Conservation (phyloP, 2,329 filamentous ascomycete species). For the Tolypocladium nubicola region DNA sequence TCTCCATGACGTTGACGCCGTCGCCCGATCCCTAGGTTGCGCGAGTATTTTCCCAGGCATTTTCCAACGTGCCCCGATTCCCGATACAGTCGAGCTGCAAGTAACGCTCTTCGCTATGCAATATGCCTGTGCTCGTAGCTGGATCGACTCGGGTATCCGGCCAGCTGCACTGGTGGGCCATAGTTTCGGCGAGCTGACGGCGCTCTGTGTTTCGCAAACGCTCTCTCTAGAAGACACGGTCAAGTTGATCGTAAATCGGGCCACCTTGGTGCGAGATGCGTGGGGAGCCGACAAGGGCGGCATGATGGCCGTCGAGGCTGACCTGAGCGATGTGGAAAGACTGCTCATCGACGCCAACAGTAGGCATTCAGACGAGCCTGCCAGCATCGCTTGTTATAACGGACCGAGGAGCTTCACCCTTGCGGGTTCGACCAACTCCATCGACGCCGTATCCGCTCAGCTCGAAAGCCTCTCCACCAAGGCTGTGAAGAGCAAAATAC, state of each 20-base stretch:
- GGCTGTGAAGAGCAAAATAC: constrained; percentile 20
- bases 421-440: constrained; percentile 21
- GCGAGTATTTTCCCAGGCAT: constrained; percentile 19
- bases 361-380: constrained; percentile 7
- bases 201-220: constrained; percentile 22
- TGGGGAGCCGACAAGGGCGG: constrained; percentile 25
- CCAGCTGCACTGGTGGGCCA: constrained; percentile 20
- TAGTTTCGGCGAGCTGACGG: constrained; percentile 30
- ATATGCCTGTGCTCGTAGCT: constrained; percentile 21
- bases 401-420: constrained; percentile 30
- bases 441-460: constrained; percentile 15
- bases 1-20: constrained; percentile 3
- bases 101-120: constrained; percentile 26
- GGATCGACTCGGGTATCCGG: constrained; percentile 23
- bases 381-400: constrained; percentile 35
- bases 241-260: constrained; percentile 16
- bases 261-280: constrained; percentile 15
- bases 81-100: constrained; percentile 22
- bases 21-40: constrained; percentile 6
- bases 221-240: constrained; percentile 20
- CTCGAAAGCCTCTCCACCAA: background rate
- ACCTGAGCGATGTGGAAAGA: constrained; percentile 7
- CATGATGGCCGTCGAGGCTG: constrained; percentile 28
- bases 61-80: constrained; percentile 13
- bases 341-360: constrained; percentile 5